Evolutionary conservation across 805 yeast genomes (phyloP), one percentile per base, ranked within the genome.

Genomic region (Metschnikowia amazonensis): DNA sequence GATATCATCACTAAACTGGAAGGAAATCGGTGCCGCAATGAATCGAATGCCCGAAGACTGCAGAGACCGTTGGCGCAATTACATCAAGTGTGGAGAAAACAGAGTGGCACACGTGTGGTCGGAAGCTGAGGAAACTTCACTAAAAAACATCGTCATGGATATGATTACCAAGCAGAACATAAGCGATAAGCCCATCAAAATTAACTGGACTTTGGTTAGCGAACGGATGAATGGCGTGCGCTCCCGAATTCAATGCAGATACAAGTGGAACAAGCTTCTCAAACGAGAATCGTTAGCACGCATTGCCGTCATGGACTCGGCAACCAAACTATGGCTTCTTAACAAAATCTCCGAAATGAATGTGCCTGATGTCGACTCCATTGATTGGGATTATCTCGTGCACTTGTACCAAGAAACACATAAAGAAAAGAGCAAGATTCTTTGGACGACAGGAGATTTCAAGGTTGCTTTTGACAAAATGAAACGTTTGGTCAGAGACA

Each of bases 1-100:
- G 8, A 80, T 81, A 21, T 77, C 80, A 54, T 88, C 82, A 47
- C 89, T 94, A 14, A 89, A 86, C 59, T 92, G 98, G 98, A 88
- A 88, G 55, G 72, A 74, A 33, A 86, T 92, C 49, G 97, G 97
- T 6, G 76, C 76, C 43, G 69, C 72, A 6, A 72, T 92, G 79
- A 88, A 86, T 11, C 74, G 98, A 58, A 92, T 92, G 98, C 97
- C 98, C 0, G 98, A 92, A 60, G 98, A 92, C 66, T 90, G 97
- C 64, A 77, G 98, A 56, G 98, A 92, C 63, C 75, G 98, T 56
- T 92, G 96, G 96, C 76, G 98, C 64, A 92, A 92, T 62, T 92
- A 90, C 61, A 86, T 90, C 51, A 90, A 90, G 64, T 92, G 97
- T 69, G 97, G 97, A 20, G 73, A 72, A 14, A 79, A 79, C 44